Base-by-base conservation (phyloP, 805 yeast species). In the Danielia reshetovae region DNA sequence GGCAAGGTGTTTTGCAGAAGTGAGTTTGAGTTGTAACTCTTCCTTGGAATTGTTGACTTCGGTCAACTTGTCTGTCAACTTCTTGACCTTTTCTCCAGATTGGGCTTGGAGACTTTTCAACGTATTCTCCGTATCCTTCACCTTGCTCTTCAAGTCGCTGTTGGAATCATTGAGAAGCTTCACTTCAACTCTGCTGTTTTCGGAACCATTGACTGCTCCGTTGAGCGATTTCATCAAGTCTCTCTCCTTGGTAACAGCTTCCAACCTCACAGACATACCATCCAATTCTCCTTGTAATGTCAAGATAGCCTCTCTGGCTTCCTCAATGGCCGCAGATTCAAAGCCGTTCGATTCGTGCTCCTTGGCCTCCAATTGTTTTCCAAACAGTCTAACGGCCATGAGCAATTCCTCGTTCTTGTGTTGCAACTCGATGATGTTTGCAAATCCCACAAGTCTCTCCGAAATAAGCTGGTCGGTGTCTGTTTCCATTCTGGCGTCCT, bases 391-490 rank as follows among this genome's bases (percentile, higher is more conserved):
- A 1, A 85, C 77, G 2, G 84, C 76, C 24, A 68, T 62, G 23
- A 88, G 59, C 18, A 90, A 67, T 34, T 86, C 84, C 45, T 80
- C 77, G 52, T 90, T 90, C 56, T 79, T 84, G 33, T 72, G 62
- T 48, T 86, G 85, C 33, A 90, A 62, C 31, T 84, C 94, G 9
- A 71, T 64, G 10, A 85, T 70, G 49, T 72, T 74, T 27, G 71
- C 74, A 60, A 89, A 90, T 7, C 77, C 72, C 1, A 86, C 79
- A 27, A 93, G 63, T 39, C 95, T 70, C 35, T 83, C 82, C 7
- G 87, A 68, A 16, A 90, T 85, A 24, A 88, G 54, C 21, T 51
- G 55, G 46, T 83, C 90, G 0, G 95, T 80, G 51, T 86, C 96
- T 3, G 79, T 70, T 38, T 70, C 77, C 23, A 54, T 33, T 2